Evolutionary conservation across 495 filamentous ascomycete genomes (phyloP).

Genomic region (Bathelium albidoporum): DNA sequence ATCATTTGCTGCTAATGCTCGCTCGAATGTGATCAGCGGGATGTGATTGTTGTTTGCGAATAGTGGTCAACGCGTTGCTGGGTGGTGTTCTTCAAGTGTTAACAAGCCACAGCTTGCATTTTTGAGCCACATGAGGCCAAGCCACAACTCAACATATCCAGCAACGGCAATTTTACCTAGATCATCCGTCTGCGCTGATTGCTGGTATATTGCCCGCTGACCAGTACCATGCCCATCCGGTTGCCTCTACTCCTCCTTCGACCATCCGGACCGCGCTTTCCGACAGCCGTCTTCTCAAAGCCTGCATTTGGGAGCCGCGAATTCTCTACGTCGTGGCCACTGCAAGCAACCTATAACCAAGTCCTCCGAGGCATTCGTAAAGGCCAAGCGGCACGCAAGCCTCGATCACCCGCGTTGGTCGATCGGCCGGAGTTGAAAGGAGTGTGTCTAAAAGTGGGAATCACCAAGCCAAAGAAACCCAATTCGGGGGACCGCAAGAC

Average conservation of each 20-base stretch:
- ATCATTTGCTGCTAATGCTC: no score
- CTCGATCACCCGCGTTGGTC: constrained; percentile 73
- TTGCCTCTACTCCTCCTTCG: background rate
- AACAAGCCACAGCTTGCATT: no score
- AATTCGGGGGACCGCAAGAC: constrained; percentile 94
- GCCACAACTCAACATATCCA: no score
- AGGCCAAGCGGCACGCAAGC: constrained; percentile 65
- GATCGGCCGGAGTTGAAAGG: constrained; percentile 78
- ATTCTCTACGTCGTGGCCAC: constrained; percentile 18
- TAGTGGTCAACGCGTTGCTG: no score
- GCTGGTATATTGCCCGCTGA: no score
- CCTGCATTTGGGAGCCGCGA: background rate
- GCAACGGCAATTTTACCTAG: no score
- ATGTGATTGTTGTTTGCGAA: no score
- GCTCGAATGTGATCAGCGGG: no score
- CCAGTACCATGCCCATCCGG: background rate
- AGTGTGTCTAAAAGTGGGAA: constrained; percentile 84
- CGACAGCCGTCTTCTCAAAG: background rate
- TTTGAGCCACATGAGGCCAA: no score
- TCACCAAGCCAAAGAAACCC: constrained; percentile 94
- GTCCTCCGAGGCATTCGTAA: constrained; percentile 59
- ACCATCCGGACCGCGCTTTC: background rate
- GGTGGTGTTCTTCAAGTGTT: no score
- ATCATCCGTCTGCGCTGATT: no score
- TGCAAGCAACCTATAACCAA: constrained; percentile 34